phyloP scores from a whole-genome alignment of 495 filamentous ascomycete genomes.

The Articulospora tetracladia region DNA sequence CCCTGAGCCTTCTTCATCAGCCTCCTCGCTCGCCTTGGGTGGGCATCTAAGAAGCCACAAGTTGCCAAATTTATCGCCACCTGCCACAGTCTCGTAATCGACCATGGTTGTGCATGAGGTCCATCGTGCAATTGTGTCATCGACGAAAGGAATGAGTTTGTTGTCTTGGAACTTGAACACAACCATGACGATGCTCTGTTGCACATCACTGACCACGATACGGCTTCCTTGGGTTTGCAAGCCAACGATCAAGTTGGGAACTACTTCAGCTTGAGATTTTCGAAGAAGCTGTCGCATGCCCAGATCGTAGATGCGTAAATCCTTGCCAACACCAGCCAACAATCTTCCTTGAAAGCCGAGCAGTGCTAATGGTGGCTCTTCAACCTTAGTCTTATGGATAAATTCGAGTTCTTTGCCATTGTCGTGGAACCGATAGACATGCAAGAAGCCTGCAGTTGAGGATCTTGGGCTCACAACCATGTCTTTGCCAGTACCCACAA shows the following conservation, averaged over 20 bases:
- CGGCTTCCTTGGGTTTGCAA: conserved; percentile 89
- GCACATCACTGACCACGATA: conserved; percentile 87
- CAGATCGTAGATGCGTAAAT: conserved; percentile 83
- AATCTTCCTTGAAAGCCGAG: conserved; percentile 89
- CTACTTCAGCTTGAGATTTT: conserved; percentile 79
- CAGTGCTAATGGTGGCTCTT: conserved; percentile 83
- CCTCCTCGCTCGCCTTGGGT: conserved; percentile 77
- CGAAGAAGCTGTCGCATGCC: conserved; percentile 87
- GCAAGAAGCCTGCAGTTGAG: conserved; percentile 76
- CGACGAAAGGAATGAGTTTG: conserved; percentile 83
- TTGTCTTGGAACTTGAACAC: conserved; percentile 94
- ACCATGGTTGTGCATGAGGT: conserved; percentile 87
- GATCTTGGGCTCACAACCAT: conserved; percentile 73
- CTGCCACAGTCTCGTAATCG: conserved; percentile 94
- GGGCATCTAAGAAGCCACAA: conserved; percentile 89
- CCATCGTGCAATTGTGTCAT: conserved; percentile 86
- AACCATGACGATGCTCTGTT: conserved; percentile 84
- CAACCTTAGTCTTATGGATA: conserved; percentile 91
- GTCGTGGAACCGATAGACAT: conserved; percentile 88
- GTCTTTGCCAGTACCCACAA: conserved; percentile 91
- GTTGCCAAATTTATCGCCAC: conserved; percentile 97
- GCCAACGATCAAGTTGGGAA: conserved; percentile 77
- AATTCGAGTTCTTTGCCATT: conserved; percentile 85
- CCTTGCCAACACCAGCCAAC: conserved; percentile 75
- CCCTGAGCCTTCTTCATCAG: conserved; percentile 89